A percentile compares a stretch with the other conserved stretches of the same genome.
Conservation (phyloP, 352 stramenopile species). For the Phytophthora europaea region DNA sequence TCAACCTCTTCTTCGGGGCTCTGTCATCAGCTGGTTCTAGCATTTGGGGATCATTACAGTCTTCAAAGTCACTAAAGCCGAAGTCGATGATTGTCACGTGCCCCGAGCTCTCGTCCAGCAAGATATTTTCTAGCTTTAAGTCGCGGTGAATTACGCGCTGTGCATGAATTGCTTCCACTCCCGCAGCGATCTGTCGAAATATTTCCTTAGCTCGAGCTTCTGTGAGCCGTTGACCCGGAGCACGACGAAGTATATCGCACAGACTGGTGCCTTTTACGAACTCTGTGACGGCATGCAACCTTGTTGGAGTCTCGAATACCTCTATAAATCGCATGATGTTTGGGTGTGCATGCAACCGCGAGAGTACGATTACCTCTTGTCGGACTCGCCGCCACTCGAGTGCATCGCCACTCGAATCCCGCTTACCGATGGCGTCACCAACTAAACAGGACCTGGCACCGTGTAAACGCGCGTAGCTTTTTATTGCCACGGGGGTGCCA, state of each 20-base stretch:
- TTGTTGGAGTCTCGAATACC: slow-evolving; percentile 64
- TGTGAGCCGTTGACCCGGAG: slow-evolving; percentile 42
- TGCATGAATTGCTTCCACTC: slow-evolving; percentile 53
- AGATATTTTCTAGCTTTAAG: slow-evolving; percentile 83
- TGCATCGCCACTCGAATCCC: slow-evolving; percentile 29
- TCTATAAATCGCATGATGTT: slow-evolving; percentile 68
- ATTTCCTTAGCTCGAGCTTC: slow-evolving; percentile 50
- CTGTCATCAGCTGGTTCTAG: slow-evolving; percentile 6
- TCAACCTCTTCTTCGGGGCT: slow-evolving; percentile 37
- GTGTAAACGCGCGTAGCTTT: slow-evolving; percentile 65
- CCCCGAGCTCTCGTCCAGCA: slow-evolving; percentile 50
- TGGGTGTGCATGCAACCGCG: slow-evolving; percentile 43
- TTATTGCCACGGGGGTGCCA: slow-evolving; percentile 60
- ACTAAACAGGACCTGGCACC: slow-evolving; percentile 47
- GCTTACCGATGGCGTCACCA: slow-evolving; percentile 11
- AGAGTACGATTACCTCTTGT: slow-evolving; percentile 63
- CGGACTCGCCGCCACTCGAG: slow-evolving; percentile 74
- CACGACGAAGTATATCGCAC: slow-evolving; percentile 49
- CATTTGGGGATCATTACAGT: slow-evolving; percentile 26
- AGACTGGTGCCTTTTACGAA: slow-evolving; percentile 49
- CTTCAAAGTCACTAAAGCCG: slow-evolving; percentile 72
- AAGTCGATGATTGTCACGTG: slow-evolving; percentile 72
- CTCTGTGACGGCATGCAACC: slow-evolving; percentile 72
- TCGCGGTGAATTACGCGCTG: slow-evolving; percentile 77
- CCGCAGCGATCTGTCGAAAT: slow-evolving; percentile 53